Base-by-base conservation (phyloP, 805 yeast species). In the Wickerhamiella qilinensis region DNA sequence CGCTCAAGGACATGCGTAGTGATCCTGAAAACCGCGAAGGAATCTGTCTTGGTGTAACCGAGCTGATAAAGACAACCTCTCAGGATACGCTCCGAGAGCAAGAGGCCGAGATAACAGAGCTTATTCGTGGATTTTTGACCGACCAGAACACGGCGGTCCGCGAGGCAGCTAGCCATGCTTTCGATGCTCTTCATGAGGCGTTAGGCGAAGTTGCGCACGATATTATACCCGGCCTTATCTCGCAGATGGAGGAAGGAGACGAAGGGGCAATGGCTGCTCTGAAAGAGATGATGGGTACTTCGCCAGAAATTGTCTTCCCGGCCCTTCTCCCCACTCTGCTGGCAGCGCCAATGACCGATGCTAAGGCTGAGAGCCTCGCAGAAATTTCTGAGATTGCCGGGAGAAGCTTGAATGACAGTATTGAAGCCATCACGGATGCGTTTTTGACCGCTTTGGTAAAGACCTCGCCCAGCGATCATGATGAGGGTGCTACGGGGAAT, bases 1-100 rank as follows among this genome's bases (percentile, higher is more conserved):
- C 93, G 3, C 64, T 88, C 49, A 79, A 82, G 47, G 71, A 69
- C 30, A 69, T 83, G 1, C 54, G 70, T 22, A 60, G 69, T 39
- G 91, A 80, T 50, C 63, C 81, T n/a, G 91, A 78, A 54, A 78
- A 93, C 28, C 82, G 81, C 55, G 93, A 86, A 63, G 99, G 99
- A 65, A 83, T 91, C 37, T 91, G 98, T 65, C 75, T 88, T 56
- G 98, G 98, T 7, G 65, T 85, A 36, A 71, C 75, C 33, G 97
- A 86, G 56, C 73, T 91, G 44, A 75, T 86, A 45, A 76, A 73
- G 46, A 80, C 94, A 0, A 64, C 73, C 8, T 48, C 55, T 2
- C 56, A 62, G 3, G 80, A 73, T 14, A 69, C 73, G 6, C 65
- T 88, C 42, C 62, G 53, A 20, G 73, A 71, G 45, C 77, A 73